Evolutionary conservation across 2,329 filamentous ascomycete species (phyloP).

Genomic region (Lasiodiplodia sp.): DNA sequence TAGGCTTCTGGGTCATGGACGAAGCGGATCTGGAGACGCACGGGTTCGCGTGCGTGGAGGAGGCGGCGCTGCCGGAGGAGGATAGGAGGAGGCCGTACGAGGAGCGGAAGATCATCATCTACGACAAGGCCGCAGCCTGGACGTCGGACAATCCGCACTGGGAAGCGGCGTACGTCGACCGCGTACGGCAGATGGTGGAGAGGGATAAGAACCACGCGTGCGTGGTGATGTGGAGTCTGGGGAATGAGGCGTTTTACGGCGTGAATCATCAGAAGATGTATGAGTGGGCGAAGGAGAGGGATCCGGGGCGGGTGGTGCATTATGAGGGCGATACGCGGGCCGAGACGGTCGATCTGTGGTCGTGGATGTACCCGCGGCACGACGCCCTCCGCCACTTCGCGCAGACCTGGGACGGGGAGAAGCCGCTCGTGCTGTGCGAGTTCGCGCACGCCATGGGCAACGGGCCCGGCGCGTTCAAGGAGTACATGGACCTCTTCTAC

Average conservation of each 20-base stretch:
- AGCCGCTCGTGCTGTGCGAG: constrained; percentile 67
- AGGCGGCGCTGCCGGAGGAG: constrained; percentile 37
- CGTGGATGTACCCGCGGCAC: background rate
- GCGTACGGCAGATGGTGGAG: constrained; percentile 68
- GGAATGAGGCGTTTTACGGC: constrained; percentile 77
- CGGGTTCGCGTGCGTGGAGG: constrained; percentile 50
- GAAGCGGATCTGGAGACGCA: constrained; percentile 60
- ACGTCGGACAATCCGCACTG: constrained; percentile 45
- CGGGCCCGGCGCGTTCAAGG: constrained; percentile 72
- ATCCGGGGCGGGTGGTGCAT: background rate
- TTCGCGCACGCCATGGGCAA: constrained; percentile 75
- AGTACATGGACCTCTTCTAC: constrained; percentile 71
- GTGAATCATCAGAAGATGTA: constrained; percentile 74
- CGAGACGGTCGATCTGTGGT: background rate
- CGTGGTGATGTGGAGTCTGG: constrained; percentile 77
- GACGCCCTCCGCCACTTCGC: background rate
- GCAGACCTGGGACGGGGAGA: constrained; percentile 54
- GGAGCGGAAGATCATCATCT: background rate
- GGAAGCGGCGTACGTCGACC: constrained; percentile 71
- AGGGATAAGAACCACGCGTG: constrained; percentile 75
- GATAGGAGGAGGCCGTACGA: constrained; percentile 47
- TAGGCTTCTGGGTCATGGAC: constrained; percentile 72
- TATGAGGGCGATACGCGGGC: background rate
- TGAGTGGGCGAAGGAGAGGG: constrained; percentile 45
- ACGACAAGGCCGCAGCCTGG: background rate